Evolutionary conservation across 2,329 filamentous ascomycete genomes (phyloP).

Genomic region (Exophiala calicioides): DNA sequence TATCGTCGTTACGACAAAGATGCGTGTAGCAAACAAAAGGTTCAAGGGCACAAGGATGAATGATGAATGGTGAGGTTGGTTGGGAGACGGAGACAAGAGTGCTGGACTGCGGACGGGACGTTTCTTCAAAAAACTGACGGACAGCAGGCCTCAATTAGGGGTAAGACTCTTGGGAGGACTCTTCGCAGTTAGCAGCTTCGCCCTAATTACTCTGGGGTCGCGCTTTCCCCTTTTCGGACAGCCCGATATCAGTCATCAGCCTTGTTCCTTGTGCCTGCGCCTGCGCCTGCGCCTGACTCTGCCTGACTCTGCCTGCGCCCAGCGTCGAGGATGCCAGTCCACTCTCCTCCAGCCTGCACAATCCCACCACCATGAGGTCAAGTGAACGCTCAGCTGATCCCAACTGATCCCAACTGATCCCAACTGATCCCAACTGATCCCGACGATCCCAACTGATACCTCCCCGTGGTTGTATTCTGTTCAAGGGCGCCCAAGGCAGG

Average conservation of each 20-base stretch:
- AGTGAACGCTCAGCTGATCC: no score
- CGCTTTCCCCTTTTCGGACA: constrained; percentile 24
- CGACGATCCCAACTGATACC: not conserved
- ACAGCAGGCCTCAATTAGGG: no score
- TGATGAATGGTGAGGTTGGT: constrained; percentile 5
- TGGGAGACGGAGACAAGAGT: not conserved
- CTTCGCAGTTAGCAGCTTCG: constrained; percentile 4
- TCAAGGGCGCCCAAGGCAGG: constrained; percentile 8
- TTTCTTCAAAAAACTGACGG: constrained; percentile 1
- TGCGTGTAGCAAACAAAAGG: not conserved
- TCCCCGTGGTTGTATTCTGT: not conserved
- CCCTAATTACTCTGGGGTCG: constrained; percentile 18
- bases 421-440: not conserved
- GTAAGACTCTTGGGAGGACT: constrained; percentile 12
- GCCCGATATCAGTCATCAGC: not conserved
- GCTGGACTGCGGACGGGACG: not conserved
- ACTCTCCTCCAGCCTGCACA: no score
- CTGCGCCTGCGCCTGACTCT: no score
- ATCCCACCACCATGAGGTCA: no score
- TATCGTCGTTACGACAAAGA: constrained; percentile 2
- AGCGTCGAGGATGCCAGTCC: not conserved
- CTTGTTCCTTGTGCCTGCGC: constrained; percentile 1
- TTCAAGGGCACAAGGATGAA: not conserved
- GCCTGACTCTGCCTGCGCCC: not conserved
- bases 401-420: no score